Evolutionary conservation across 1,139 yeast genomes (phyloP).

Genomic region (Keqinozyma sinolaborantium): DNA sequence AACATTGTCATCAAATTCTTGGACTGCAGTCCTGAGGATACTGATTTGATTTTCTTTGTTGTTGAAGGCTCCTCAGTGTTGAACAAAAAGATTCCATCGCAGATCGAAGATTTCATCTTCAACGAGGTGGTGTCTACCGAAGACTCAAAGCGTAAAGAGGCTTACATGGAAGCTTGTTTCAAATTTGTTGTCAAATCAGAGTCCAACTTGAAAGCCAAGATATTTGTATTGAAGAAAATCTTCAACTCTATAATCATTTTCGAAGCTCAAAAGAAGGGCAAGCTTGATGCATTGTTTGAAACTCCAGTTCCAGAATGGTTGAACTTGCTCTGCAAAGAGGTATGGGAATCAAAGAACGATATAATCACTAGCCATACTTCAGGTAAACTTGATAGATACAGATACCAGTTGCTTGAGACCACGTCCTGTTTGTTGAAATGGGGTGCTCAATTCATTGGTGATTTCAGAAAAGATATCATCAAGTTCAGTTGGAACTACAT

Average conservation of each 20-base stretch:
- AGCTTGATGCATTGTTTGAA: slow-evolving; percentile 47
- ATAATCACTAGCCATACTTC: slow-evolving; percentile 55
- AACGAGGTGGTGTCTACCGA: slow-evolving; percentile 50
- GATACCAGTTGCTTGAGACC: slow-evolving; percentile 77
- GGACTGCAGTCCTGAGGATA: slow-evolving; percentile 24
- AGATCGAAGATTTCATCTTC: slow-evolving; percentile 57
- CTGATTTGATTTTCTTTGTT: slow-evolving; percentile 41
- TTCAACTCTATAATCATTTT: slow-evolving; percentile 65
- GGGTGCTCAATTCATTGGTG: slow-evolving; percentile 58
- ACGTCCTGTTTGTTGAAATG: slow-evolving; percentile 74
- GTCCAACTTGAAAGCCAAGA: slow-evolving; percentile 50
- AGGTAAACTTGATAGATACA: slow-evolving; percentile 70
- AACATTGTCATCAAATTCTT: slow-evolving; percentile 48
- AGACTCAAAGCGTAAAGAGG: slow-evolving; percentile 44
- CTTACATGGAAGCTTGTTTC: slow-evolving; percentile 51
- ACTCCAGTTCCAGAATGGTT: slow-evolving; percentile 55
- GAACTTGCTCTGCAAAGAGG: slow-evolving; percentile 50
- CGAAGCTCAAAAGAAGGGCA: slow-evolving; percentile 53
- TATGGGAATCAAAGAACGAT: slow-evolving; percentile 70
- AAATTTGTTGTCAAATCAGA: slow-evolving; percentile 42
- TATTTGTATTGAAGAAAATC: slow-evolving; percentile 59
- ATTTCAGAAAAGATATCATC: slow-evolving; percentile 80
- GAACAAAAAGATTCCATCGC: slow-evolving; percentile 44
- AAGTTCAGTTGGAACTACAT: slow-evolving; percentile 94
- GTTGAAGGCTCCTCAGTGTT: slow-evolving; percentile 47